Conservation (phyloP, 768 basidiomycete genomes). For the Lentinula raphanica region DNA sequence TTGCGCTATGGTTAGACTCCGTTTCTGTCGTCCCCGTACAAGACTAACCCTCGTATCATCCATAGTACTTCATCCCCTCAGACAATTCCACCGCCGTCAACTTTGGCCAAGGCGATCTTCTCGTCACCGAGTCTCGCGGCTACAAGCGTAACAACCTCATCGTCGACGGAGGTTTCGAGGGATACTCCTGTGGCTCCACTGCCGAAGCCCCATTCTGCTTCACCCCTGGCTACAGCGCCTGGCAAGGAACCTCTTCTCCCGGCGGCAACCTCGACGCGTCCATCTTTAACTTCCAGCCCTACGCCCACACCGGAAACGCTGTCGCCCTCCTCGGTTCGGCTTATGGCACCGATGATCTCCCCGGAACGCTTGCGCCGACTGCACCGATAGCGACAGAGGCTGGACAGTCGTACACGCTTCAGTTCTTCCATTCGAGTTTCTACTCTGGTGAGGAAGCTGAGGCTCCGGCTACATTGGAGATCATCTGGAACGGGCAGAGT, state of each 20-base stretch:
- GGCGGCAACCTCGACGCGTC: slow-evolving; percentile 37
- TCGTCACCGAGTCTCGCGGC: slow-evolving; percentile 43
- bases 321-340: slow-evolving; percentile 40
- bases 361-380: slow-evolving; percentile 34
- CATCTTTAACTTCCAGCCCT: slow-evolving; percentile 37
- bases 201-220: slow-evolving; percentile 37
- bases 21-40: neutral
- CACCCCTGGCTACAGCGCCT: slow-evolving; percentile 28
- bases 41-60: neutral
- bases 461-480: slow-evolving; percentile 29
- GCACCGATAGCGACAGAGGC: slow-evolving; percentile 28
- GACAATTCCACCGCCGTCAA: slow-evolving; percentile 43
- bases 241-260: slow-evolving; percentile 34
- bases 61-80: slow-evolving; percentile 38
- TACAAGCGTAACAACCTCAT: slow-evolving; percentile 35
- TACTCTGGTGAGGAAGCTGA: slow-evolving; percentile 31
- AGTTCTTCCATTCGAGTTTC: slow-evolving; percentile 37
- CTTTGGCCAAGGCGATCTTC: slow-evolving; percentile 39
- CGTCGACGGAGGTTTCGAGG: slow-evolving; percentile 41
- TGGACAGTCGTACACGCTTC: slow-evolving; percentile 34
- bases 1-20: slow-evolving; percentile 11
- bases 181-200: slow-evolving; percentile 18
- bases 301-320: slow-evolving; percentile 35
- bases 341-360: slow-evolving; percentile 27
- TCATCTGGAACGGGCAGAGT: slow-evolving; percentile 38